Base-by-base conservation (phyloP, 1,139 yeast species). In the Candida freyschussii region DNA sequence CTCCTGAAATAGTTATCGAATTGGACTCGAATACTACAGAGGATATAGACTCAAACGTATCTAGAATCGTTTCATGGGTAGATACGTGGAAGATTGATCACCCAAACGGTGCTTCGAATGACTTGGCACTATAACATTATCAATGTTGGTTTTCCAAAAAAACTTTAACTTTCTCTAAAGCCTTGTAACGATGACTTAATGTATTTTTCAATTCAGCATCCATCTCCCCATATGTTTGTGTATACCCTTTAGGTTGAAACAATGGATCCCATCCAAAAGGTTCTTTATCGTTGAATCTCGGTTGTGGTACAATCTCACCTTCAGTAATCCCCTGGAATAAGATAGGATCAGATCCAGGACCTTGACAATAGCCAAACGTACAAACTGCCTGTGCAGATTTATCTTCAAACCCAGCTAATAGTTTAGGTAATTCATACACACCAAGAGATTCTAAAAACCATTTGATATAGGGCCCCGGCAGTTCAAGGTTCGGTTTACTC, bases 211-310 rank as follows among this genome's bases (percentile, higher is more conserved):
- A 63, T 5, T 59, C 56, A 51, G 82, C 83, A 36, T 72, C 78
- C 91, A 93, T 77, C 60, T 91, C 96, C n/a, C 97, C 97, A 55
- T 82, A 85, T 0, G 97, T 89, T 54, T 78, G 60, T 12, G 66
- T 61, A 39, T 60, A 68, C 2, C 91, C 94, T 23, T 63, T 61
- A 3, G 98, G 97, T 60, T 79, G 71, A 58, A 91, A 91, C 30
- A 85, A 65, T 6, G 96, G 79, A 60, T 91, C 96, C 95, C 96
- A 93, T 4, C 99, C 98, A 56, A 93, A 93, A 40, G 73, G 72
- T 69, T 16, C 84, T 78, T 4, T 97, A 95, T 47, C 94, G 63
- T 35, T 38, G 26, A 36, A 45, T 37, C 53, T 86, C 72, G 36
- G 41, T 21, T 22, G 60, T 48, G 63, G 62, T 5, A 89, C 97